A percentile compares a stretch with the other conserved stretches of the same genome.
phyloP scores from a whole-genome alignment of 768 basidiomycete genomes.

The Pulveroboletus sp. region DNA sequence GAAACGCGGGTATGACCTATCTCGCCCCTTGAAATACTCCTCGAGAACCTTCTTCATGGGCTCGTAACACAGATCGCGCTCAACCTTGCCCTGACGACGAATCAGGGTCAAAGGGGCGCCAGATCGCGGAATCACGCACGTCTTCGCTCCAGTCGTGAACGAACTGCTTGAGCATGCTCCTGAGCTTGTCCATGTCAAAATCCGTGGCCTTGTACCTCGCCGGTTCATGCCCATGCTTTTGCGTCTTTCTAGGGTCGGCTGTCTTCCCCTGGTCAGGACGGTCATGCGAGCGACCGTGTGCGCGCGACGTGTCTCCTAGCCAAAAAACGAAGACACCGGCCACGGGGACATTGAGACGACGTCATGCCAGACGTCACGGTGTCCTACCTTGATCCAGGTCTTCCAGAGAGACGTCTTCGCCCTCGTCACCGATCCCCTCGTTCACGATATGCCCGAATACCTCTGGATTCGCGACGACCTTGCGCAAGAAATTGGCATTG shows the following conservation, averaged over 20 bases:
- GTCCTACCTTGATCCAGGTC: slow-evolving; percentile 11
- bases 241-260: slow-evolving; percentile 10
- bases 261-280: not conserved
- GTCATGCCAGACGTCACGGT: slow-evolving; percentile 21
- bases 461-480: slow-evolving; percentile 70
- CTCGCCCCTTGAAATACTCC: slow-evolving; percentile 48
- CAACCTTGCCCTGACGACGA: slow-evolving; percentile 51
- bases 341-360: no score
- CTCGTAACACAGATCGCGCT: slow-evolving; percentile 72
- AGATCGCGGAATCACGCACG: slow-evolving; percentile 38
- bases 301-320: slow-evolving; percentile 23
- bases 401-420: slow-evolving; percentile 18
- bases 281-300: slow-evolving; percentile 25
- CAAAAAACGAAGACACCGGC: not conserved
- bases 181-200: slow-evolving; percentile 83
- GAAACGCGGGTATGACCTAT: slow-evolving; percentile 39
- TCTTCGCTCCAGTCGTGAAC: slow-evolving; percentile 91
- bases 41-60: slow-evolving; percentile 79
- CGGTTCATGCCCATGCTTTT: slow-evolving; percentile 10
- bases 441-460: slow-evolving; percentile 61
- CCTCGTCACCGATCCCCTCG: slow-evolving; percentile 13
- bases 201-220: slow-evolving; percentile 52
- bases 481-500: slow-evolving; percentile 74
- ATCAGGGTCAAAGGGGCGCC: not conserved
- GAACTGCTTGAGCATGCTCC: slow-evolving; percentile 89